Evolutionary conservation across 768 basidiomycete genomes (phyloP).

Genomic region (Pulveroboletus sp.): DNA sequence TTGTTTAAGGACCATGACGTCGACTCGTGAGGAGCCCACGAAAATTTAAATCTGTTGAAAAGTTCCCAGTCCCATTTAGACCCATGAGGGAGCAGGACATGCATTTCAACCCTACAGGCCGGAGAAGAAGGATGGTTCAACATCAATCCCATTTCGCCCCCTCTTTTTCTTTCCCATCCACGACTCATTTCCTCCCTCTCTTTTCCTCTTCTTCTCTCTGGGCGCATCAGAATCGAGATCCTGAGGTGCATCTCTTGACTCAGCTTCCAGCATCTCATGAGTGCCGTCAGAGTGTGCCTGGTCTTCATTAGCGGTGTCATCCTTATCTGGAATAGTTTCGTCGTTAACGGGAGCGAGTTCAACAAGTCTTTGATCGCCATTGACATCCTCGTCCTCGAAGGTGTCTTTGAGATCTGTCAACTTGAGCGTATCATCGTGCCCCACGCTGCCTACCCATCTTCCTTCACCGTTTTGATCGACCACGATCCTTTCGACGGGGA

Average conservation of each 20-base stretch:
- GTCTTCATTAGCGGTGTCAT: conserved; percentile 5
- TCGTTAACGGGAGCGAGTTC: conserved; percentile 24
- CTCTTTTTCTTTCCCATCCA: conserved; percentile 50
- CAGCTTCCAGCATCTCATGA: conserved; percentile 5
- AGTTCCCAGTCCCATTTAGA: not conserved
- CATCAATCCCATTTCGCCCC: conserved; percentile 54
- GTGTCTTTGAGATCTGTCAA: conserved; percentile 81
- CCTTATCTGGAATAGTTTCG: conserved; percentile 16
- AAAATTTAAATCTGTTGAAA: not conserved
- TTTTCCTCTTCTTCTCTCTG: conserved; percentile 49
- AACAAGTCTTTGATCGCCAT: conserved; percentile 16
- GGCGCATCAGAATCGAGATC: conserved; percentile 28
- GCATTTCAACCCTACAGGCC: conserved; percentile 39
- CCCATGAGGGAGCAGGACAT: not conserved
- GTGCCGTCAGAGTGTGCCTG: conserved; percentile 7
- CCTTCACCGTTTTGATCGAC: conserved; percentile 53
- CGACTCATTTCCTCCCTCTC: conserved; percentile 49
- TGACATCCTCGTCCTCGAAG: conserved; percentile 42
- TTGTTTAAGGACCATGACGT: not conserved
- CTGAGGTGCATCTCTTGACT: conserved; percentile 21
- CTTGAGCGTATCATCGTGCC: conserved; percentile 82
- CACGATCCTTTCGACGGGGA: conserved; percentile 84
- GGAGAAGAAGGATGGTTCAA: conserved; percentile 62
- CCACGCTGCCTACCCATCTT: conserved; percentile 90
- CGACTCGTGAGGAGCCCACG: not conserved